Base-by-base conservation (phyloP, 148 eudicot genomes). In the Spergularia marina region DNA sequence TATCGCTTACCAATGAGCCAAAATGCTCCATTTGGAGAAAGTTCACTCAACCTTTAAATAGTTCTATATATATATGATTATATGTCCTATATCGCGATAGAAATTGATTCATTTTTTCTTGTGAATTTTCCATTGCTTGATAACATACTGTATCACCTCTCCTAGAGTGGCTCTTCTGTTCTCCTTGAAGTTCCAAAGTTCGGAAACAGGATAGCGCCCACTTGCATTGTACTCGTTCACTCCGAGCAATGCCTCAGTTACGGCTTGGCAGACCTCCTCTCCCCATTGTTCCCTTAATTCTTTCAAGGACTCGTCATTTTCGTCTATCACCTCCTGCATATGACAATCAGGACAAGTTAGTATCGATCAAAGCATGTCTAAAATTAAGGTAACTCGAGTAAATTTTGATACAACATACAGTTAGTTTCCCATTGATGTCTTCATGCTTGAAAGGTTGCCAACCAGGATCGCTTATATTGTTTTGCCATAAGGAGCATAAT, bases 401-500 rank as follows among this genome's bases (percentile, higher is more conserved):
- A 30, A 30, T 30, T 30, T 30, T 30, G 36, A 30, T 30, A 30
- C 4, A 30, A 47, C 78, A 40, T 80, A 80, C 83, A 55, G 73
- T 71, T 49, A 75, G 58, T 65, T 80, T 80, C 59, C 76, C 83
- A 57, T 71, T 18, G 41, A 80, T 30, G 65, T 30, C 52, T 71
- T 80, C 73, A 12, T 54, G 20, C 72, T 71, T 80, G 62, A 80
- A 80, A 57, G 83, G 83, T 65, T 80, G 83, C 83, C 83, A 80
- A 11, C 14, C 55, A 71, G 83, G 79, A 70, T 80, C 62, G 20
- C 79, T 65, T 23, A 80, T 75, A 11, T 75, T 6, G 0, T 41
- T 63, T 65, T 80, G 79, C 83, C 83, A 80, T 4, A 16, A 71
- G 36, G 73, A 71, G 34, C 79, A 76, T 52, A 80, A 65, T 30